A percentile compares a stretch with the other conserved stretches of the same genome.
phyloP scores from a whole-genome alignment of 2,329 filamentous ascomycete genomes.

The Hawksworthiomyces lignivorus region DNA sequence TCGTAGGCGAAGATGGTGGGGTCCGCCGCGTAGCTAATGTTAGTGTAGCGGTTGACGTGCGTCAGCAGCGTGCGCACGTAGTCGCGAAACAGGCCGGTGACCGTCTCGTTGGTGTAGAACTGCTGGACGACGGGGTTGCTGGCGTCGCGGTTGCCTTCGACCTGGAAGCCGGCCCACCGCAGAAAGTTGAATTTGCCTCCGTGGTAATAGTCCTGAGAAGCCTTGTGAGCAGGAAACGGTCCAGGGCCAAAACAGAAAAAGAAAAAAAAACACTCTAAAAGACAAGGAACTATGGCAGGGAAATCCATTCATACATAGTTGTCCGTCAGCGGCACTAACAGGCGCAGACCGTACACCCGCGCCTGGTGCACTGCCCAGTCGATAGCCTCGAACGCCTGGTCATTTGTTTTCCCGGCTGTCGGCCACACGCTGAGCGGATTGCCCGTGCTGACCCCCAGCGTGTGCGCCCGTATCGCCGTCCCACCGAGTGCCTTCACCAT shows the following conservation, averaged over 20 bases:
- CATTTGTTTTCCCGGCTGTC: conserved; percentile 30
- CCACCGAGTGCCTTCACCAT: conserved; percentile 36
- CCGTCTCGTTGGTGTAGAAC: conserved; percentile 37
- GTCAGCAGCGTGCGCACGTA: conserved; percentile 37
- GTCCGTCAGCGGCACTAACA: conserved; percentile 38
- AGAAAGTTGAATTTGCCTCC: conserved; percentile 42
- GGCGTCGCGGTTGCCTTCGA: conserved; percentile 26
- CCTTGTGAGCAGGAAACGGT: not conserved
- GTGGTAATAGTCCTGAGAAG: conserved; percentile 35
- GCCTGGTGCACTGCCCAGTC: conserved; percentile 42
- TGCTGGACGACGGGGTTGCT: conserved; percentile 32
- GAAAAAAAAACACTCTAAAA: not conserved
- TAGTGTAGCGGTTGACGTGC: conserved; percentile 38
- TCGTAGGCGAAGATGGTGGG: conserved; percentile 43
- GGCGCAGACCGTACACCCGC: conserved; percentile 32
- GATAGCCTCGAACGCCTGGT: conserved; percentile 35
- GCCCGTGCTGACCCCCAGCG: conserved; percentile 37
- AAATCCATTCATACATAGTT: too few relatives aligned
- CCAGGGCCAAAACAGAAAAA: not conserved
- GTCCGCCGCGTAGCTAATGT: conserved; percentile 38
- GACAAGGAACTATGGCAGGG: too few relatives aligned
- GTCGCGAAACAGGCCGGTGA: conserved; percentile 35
- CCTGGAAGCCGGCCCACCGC: conserved; percentile 36
- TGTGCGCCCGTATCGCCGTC: conserved; percentile 37
- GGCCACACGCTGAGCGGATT: conserved; percentile 41